Base-by-base conservation (phyloP, 106 monocot genomes). In the Narthecium ossifragum region DNA sequence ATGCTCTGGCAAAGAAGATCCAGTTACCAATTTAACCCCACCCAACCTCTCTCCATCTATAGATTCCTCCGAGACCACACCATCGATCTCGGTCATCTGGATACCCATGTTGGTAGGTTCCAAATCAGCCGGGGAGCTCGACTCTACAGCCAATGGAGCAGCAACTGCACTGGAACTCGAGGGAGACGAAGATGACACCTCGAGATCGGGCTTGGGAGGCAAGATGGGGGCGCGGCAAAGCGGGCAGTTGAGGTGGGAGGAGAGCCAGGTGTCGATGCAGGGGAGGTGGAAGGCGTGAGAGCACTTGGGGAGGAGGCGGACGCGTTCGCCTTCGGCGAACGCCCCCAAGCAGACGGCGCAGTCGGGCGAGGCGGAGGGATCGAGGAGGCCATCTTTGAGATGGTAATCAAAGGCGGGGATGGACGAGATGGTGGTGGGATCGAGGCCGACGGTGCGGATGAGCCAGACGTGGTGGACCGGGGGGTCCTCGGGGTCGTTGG, bases 221-320 rank as follows among this genome's bases (percentile, higher is more conserved):
- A 87, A 54, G 66, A 94, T 55, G 6, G 65, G 66, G 29, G 89
- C 68, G 28, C 89, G 82, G 56, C 89, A 94, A 43, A 94, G 70
- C 23, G 80, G 80, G 70, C 80, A 80, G 31, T 59, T 75, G 51
- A 74, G 40, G 47, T 67, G 80, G 26, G 80, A 70, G 10, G 57
- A 30, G 31, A 80, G 80, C 80, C 80, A 80, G 15, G 74, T 70
- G 21, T 80, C 80, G 28, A 80, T 75, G 46, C 80, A 80, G 33
- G 64, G 20, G 31, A 70, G 27, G 55, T 80, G 80, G 61, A 80
- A 80, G 24, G 70, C 80, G 22, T 80, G 80, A 34, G 23, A 32
- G 55, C 80, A 80, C 60, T 74, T 70, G 56, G 80, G 80, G 17
- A 80, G 70, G 13, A 74, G 39, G 24, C 80, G 67, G 31, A 80